Conservation (phyloP, 1,284 basidiomycete species). For the Cryptococcus sp. region DNA sequence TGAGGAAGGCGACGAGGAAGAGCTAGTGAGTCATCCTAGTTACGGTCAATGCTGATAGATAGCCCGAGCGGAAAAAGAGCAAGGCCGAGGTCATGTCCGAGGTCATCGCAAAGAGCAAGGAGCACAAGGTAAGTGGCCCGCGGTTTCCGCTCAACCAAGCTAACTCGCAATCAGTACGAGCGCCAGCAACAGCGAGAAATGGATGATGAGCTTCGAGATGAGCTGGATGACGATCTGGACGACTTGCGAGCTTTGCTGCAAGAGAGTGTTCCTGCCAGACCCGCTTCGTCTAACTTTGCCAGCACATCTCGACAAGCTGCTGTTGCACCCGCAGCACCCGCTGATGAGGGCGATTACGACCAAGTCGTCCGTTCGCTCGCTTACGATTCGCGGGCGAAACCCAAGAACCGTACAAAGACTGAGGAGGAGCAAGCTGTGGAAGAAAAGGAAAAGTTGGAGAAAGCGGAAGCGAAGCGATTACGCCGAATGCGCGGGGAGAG, state of each 20-base stretch:
- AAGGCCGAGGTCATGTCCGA: slow-evolving; percentile 98
- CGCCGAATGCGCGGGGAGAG: slow-evolving; percentile 86
- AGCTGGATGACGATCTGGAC: slow-evolving; percentile 86
- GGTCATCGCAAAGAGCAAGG: slow-evolving; percentile 96
- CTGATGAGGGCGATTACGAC: slow-evolving; percentile 68
- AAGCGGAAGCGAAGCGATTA: slow-evolving; percentile 76
- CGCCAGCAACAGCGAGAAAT: slow-evolving; percentile 85
- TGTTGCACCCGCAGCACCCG: slow-evolving; percentile 2
- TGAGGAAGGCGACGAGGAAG: slow-evolving; percentile 64
- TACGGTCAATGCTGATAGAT: slow-evolving; percentile 7
- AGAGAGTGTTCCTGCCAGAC: slow-evolving; percentile 59
- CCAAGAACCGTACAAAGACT: slow-evolving; percentile 94
- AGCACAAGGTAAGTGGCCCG: slow-evolving; percentile 69
- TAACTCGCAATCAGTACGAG: slow-evolving; percentile 61
- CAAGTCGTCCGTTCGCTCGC: slow-evolving; percentile 88
- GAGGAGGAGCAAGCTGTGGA: slow-evolving; percentile 91
- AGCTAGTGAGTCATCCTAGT: slow-evolving; percentile 51
- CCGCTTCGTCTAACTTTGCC: slow-evolving; percentile 24
- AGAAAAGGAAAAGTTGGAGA: slow-evolving; percentile 82
- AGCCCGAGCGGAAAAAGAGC: slow-evolving; percentile 80
- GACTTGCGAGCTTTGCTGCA: slow-evolving; percentile 77
- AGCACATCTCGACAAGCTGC: slow-evolving; percentile 25
- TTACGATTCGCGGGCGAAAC: slow-evolving; percentile 89
- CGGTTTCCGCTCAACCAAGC: neutral
- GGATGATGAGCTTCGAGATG: slow-evolving; percentile 81